Evolutionary conservation across 768 basidiomycete species (phyloP), one percentile per base, ranked within the genome.

Genomic region (Clitopilus hobsonii): DNA sequence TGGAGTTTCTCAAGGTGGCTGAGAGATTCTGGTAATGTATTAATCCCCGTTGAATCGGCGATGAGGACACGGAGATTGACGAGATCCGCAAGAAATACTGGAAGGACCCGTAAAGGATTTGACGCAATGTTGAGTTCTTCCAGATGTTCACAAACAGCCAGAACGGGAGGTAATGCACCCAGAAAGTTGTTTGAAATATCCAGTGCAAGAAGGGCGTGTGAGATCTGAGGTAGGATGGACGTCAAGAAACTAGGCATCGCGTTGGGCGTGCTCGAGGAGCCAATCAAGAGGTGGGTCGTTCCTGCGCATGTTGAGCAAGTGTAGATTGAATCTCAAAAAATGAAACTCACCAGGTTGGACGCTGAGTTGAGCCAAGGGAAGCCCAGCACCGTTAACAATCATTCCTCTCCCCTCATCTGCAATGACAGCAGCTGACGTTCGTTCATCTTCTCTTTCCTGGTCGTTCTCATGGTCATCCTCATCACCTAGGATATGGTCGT

Each of bases 51-150:
- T 2, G 84, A 81, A 71, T 99, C 96, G n/a, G 93, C 91, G 54
- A 94, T 91, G 66, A 98, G 79, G 55, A 98, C 89, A 29, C 89
- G 85, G 49, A 98, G 81, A 59, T 85, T 84, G 5, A 74, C 70
- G 25, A 98, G 77, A 55, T 88, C 79, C 24, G 87, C 82, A 48
- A 98, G 78, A 71, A 95, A 98, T 24, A 85, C 77, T 14, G 97
- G 97, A n/a, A 98, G 79, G n/a, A 87, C 86, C 45, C 91, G 85
- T 24, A 98, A 78, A 6, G 91, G 90, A 68, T 99, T 99, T 51
- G 85, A 88, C 10, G 91, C 91, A 52, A 98, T 80, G 66, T 98
- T 96, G 45, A 99, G 80, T 69, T 99, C 97, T 68, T 98, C 94
- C 29, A 99, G 82, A 63, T 76, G 81, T 58, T 77, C 75, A 66